Evolutionary conservation across 257 asterid genomes (phyloP).

Genomic region (Rubia yunnanensis): DNA sequence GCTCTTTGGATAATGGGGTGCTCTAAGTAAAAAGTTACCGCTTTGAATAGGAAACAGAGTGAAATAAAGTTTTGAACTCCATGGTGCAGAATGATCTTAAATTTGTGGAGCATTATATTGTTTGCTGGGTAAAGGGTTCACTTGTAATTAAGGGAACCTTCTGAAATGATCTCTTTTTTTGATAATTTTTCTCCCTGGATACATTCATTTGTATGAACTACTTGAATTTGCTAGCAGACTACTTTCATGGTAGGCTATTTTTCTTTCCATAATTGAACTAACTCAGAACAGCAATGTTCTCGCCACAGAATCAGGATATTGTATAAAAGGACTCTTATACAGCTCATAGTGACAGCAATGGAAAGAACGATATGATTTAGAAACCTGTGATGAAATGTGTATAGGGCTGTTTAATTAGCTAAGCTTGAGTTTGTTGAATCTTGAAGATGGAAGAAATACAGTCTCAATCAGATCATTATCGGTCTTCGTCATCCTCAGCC

Average conservation of each 20-base stretch:
- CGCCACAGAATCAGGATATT: not conserved
- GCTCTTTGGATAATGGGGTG: constrained; percentile 3
- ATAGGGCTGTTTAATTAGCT: constrained; percentile 6
- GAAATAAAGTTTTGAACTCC: constrained; percentile 6
- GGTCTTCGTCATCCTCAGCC: constrained; percentile 94
- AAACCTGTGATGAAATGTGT: not conserved
- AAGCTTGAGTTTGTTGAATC: constrained; percentile 12
- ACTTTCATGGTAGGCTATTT: constrained; percentile 8
- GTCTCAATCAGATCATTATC: constrained; percentile 82
- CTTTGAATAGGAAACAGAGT: not conserved
- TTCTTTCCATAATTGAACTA: constrained; percentile 4
- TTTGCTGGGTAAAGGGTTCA: not conserved
- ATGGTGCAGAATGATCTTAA: not conserved
- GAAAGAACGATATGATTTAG: not conserved
- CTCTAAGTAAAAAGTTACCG: not conserved
- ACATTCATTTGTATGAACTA: constrained; percentile 5
- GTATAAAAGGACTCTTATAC: not conserved
- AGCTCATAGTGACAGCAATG: not conserved
- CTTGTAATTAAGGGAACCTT: not conserved
- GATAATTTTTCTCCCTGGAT: not conserved
- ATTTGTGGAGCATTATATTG: not conserved
- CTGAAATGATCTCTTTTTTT: not conserved
- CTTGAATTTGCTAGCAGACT: constrained; percentile 1
- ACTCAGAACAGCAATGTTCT: not conserved
- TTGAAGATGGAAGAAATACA: constrained; percentile 88